Percentiles rank a stretch among this genome's conserved stretches.
phyloP scores from a whole-genome alignment of 2,329 filamentous ascomycete genomes.

The Penicillium capsulatum region DNA sequence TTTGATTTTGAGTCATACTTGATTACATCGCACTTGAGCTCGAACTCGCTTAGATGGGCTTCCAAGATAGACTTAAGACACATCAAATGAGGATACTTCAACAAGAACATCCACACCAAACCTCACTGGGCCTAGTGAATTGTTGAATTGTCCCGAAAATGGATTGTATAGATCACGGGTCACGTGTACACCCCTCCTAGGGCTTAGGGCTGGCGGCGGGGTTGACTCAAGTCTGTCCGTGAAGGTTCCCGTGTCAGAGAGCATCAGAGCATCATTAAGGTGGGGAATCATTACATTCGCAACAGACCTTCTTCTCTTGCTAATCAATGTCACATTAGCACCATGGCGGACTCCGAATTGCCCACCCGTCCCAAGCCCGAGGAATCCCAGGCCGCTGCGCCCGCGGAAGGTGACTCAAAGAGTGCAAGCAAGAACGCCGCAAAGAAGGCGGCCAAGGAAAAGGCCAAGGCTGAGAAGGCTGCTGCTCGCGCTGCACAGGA shows the following conservation, averaged over 20 bases:
- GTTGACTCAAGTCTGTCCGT: conserved; percentile 28
- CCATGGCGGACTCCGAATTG: conserved; percentile 40
- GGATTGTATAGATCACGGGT: conserved; percentile 12
- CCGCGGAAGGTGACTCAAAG: conserved; percentile 36
- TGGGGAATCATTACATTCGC: conserved; percentile 5
- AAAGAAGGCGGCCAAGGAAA: conserved; percentile 86
- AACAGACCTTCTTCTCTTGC: not conserved
- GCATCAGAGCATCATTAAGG: conserved; percentile 17
- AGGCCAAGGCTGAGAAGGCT: conserved; percentile 81
- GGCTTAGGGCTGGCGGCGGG: conserved; percentile 32
- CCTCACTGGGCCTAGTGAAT: no score
- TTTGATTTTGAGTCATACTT: not conserved
- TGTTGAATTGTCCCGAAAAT: no score
- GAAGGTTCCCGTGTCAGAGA: conserved; percentile 9
- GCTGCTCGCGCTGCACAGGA: conserved; percentile 67
- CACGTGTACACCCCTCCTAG: conserved; percentile 31
- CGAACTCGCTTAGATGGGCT: no score
- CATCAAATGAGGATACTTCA: no score
- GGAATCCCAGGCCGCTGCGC: conserved; percentile 27
- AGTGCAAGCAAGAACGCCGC: conserved; percentile 67
- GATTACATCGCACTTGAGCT: no score
- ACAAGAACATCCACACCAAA: no score
- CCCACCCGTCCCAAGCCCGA: conserved; percentile 40
- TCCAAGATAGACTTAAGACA: no score
- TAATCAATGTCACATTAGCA: conserved; percentile 12